phyloP scores from a whole-genome alignment of 2,329 filamentous ascomycete species.

The Cordyceps tenuipes region DNA sequence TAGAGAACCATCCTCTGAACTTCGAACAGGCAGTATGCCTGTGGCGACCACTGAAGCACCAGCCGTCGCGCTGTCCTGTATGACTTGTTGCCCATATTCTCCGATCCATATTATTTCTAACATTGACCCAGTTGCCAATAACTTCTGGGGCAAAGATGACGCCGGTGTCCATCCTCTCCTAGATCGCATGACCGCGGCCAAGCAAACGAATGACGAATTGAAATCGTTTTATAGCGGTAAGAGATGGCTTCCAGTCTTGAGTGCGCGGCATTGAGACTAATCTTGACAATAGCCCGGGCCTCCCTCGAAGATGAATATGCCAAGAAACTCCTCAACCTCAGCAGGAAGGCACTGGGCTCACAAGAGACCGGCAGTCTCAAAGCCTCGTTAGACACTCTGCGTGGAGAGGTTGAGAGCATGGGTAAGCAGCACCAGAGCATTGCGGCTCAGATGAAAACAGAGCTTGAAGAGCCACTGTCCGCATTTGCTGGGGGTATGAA shows the following conservation, averaged over 20 bases:
- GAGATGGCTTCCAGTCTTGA: constrained; percentile 14
- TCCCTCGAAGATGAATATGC: constrained; percentile 96
- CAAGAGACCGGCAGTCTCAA: constrained; percentile 78
- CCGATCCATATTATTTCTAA: constrained; percentile 2
- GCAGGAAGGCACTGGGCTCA: constrained; percentile 81
- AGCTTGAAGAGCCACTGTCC: constrained; percentile 85
- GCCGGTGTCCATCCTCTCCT: constrained; percentile 86
- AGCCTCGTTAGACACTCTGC: constrained; percentile 75
- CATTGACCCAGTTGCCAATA: constrained; percentile 71
- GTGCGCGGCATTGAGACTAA: too few species aligned
- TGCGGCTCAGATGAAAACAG: constrained; percentile 88
- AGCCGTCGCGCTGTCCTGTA: constrained; percentile 60
- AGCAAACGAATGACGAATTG: constrained; percentile 89
- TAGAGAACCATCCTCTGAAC: background rate
- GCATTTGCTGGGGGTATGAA: constrained; percentile 95
- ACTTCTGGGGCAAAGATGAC: constrained; percentile 99
- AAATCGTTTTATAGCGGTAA: constrained; percentile 80
- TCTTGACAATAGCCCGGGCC: constrained; percentile 56
- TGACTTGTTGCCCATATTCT: background rate
- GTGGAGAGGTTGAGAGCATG: constrained; percentile 86
- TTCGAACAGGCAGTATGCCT: constrained; percentile 39
- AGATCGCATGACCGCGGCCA: constrained; percentile 89
- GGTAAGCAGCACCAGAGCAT: constrained; percentile 88
- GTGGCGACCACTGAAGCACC: constrained; percentile 53
- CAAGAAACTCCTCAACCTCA: constrained; percentile 76